These are phyloP conservation scores for Odontarrhena argentea DNA, from an alignment of 345 rosid genomes.

Conservation along the genomic window DNA sequence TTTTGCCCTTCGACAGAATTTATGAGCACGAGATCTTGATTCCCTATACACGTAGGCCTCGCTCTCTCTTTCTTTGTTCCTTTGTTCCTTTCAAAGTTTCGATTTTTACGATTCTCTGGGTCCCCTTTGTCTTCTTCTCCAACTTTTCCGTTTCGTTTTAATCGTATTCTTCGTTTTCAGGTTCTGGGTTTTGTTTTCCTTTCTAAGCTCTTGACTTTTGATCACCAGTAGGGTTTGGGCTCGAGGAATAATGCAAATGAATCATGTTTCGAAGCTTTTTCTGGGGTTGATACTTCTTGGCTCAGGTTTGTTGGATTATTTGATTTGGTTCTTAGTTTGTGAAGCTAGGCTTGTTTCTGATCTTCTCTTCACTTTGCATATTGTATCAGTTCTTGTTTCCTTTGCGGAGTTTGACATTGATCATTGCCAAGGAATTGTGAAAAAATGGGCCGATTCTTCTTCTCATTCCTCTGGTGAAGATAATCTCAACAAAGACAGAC, in stretches of 20 bases:
- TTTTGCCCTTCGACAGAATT: slow-evolving; percentile 41
- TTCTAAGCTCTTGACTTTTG: not conserved
- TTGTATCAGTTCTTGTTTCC: slow-evolving; percentile 51
- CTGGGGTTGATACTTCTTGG: slow-evolving; percentile 48
- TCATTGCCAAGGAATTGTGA: slow-evolving; percentile 67
- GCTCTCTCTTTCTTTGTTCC: slow-evolving; percentile 30
- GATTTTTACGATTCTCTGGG: slow-evolving; percentile 33
- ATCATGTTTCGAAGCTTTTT: slow-evolving; percentile 49
- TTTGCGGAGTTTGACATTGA: slow-evolving; percentile 48
- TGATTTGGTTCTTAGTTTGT: not conserved
- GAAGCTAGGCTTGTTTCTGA: slow-evolving; percentile 5
- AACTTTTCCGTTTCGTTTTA: slow-evolving; percentile 5
- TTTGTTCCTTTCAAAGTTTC: slow-evolving; percentile 28
- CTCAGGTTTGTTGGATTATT: slow-evolving; percentile 46
- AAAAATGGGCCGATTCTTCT: slow-evolving; percentile 60
- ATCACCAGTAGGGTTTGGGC: slow-evolving; percentile 42
- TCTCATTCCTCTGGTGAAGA: slow-evolving; percentile 53
- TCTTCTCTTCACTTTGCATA: slow-evolving; percentile 18
- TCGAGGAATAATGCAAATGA: slow-evolving; percentile 47
- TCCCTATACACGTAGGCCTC: slow-evolving; percentile 54
- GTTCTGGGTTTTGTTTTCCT: slow-evolving; percentile 25
- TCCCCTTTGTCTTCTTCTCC: slow-evolving; percentile 16
- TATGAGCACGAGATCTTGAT: slow-evolving; percentile 84
- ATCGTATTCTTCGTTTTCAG: not conserved
- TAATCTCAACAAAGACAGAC: slow-evolving; percentile 57